A percentile compares a stretch with the other conserved stretches of the same genome.
Conservation (phyloP, 1,284 basidiomycete species). For the Austroboletus novae-zelandiae region DNA sequence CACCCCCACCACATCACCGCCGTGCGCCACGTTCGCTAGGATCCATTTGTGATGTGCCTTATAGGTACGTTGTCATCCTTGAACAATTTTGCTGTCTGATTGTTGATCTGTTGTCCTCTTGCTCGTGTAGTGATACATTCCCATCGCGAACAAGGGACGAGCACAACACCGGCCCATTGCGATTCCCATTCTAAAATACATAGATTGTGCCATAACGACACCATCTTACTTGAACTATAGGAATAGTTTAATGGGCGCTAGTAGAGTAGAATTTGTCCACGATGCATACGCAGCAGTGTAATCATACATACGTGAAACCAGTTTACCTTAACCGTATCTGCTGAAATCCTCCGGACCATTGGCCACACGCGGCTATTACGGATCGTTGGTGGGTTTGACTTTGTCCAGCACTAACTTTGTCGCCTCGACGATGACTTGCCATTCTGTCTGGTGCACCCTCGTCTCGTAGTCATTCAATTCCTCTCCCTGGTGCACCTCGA, state of each 20-base stretch:
- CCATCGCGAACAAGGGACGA: slow-evolving; percentile 14
- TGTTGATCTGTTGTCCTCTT: too few relatives aligned
- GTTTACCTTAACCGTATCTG: too few relatives aligned
- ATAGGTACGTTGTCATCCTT: slow-evolving; percentile 15
- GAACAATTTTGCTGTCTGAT: too few relatives aligned
- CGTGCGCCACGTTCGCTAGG: slow-evolving; percentile 15
- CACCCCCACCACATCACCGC: slow-evolving; percentile 33
- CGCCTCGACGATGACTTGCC: slow-evolving; percentile 89
- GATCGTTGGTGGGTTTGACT: slow-evolving; percentile 16
- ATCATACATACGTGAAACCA: slow-evolving; percentile 10
- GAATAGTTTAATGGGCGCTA: slow-evolving; percentile 20
- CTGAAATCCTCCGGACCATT: too few relatives aligned
- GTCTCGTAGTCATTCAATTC: slow-evolving; percentile 72
- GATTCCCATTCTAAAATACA: slow-evolving; percentile 27
- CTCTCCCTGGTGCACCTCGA: slow-evolving; percentile 76
- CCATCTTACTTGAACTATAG: slow-evolving; percentile 1
- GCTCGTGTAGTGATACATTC: slow-evolving; percentile 16
- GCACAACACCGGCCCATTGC: slow-evolving; percentile 15
- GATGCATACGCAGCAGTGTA: neutral
- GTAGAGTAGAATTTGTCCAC: slow-evolving; percentile 19
- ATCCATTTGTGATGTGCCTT: slow-evolving; percentile 11
- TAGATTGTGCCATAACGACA: neutral
- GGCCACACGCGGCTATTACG: neutral
- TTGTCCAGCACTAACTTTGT: slow-evolving; percentile 67
- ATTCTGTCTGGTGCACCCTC: slow-evolving; percentile 83